Conservation (phyloP, 2,329 filamentous ascomycete species). For the Pseudogymnoascus sp. region DNA sequence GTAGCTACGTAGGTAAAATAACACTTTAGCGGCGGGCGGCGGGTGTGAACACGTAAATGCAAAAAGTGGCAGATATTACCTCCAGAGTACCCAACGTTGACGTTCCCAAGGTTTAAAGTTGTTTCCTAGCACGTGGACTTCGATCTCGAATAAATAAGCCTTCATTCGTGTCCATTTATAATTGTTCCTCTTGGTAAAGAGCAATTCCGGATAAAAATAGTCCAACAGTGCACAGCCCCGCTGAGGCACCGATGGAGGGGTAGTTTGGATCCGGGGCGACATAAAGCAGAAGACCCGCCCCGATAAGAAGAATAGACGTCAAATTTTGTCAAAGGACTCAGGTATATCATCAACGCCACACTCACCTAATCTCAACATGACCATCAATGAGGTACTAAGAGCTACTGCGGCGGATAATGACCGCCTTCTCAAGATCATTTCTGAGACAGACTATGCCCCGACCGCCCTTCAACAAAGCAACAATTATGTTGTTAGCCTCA, state of each 20-base stretch:
- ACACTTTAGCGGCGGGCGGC: too few species aligned
- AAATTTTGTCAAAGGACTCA: neutral
- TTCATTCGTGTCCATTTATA: neutral
- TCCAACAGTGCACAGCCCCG: neutral
- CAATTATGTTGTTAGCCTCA: slow-evolving; percentile 39
- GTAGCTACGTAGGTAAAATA: too few species aligned
- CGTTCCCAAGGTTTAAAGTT: too few species aligned
- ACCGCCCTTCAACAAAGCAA: slow-evolving; percentile 40
- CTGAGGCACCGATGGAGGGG: neutral
- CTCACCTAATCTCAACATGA: neutral
- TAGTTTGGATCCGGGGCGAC: neutral
- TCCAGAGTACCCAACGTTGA: too few species aligned
- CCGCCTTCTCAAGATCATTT: slow-evolving; percentile 40
- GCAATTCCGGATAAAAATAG: neutral
- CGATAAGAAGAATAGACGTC: neutral
- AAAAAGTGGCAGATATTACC: too few species aligned
- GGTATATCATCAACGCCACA: neutral
- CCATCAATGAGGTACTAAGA: slow-evolving; percentile 30
- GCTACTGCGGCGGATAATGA: slow-evolving; percentile 35
- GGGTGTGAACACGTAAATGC: too few species aligned
- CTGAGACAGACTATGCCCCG: slow-evolving; percentile 42
- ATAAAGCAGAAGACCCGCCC: neutral
- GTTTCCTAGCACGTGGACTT: neutral
- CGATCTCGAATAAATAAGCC: neutral
- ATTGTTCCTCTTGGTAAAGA: neutral